A percentile compares a stretch with the other conserved stretches of the same genome.
Conservation (phyloP, 371 early-diverging fungal genomes). For the Mortierella polycephala region DNA sequence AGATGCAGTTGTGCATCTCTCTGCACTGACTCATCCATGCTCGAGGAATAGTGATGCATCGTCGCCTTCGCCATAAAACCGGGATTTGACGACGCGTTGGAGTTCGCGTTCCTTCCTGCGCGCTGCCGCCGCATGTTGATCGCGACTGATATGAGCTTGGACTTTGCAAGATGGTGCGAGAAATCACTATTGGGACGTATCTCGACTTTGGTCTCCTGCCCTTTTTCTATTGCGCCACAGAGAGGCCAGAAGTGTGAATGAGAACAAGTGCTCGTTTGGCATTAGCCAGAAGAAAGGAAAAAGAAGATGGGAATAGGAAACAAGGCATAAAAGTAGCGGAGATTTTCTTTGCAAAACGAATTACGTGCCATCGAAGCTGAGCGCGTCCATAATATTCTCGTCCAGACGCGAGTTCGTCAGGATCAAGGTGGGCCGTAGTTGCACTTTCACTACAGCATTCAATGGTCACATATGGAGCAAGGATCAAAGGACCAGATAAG, state of each 20-base stretch:
- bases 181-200: conserved; percentile 66
- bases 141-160: conserved; percentile 55
- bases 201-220: conserved; percentile 50
- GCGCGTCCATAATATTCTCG: conserved; percentile 38
- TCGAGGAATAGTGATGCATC: background rate
- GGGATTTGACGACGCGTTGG: background rate
- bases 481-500: too few relatives aligned
- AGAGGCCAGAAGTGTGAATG: too few relatives aligned
- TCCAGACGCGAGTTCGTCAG: conserved; percentile 54
- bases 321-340: background rate
- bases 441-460: conserved; percentile 41
- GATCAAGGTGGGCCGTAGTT: conserved; percentile 55
- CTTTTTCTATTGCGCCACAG: conserved; percentile 8
- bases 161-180: conserved; percentile 59
- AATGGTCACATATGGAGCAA: too few relatives aligned
- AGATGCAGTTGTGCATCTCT: conserved; percentile 62
- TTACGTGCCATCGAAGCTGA: conserved; percentile 32
- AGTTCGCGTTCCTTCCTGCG: background rate
- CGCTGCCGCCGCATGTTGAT: conserved; percentile 7
- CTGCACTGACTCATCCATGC: conserved; percentile 51
- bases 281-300: too few relatives aligned
- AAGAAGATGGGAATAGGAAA: background rate
- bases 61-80: background rate
- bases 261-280: too few relatives aligned
- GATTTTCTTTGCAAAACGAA: too few relatives aligned